Conservation (phyloP, 129 eudicot species). For the Chrysanthemum makinoi region DNA sequence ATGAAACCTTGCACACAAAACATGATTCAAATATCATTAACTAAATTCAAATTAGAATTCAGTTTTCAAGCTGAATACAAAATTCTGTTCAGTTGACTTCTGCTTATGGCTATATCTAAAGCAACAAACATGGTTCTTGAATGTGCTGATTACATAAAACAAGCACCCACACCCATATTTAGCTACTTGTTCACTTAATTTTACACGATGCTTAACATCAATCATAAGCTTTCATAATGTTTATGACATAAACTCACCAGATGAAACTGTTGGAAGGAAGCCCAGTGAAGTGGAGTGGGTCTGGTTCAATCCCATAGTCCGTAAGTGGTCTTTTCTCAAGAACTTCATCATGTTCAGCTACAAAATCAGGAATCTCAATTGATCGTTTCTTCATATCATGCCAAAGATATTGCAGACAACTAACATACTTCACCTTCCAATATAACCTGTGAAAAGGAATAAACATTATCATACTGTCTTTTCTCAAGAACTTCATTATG, state of each 20-base stretch:
- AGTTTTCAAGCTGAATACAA: background rate
- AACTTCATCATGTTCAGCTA: slow-evolving; percentile 68
- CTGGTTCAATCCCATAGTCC: slow-evolving; percentile 95
- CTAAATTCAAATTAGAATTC: background rate
- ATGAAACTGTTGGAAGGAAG: slow-evolving; percentile 51
- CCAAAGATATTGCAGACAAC: slow-evolving; percentile 94
- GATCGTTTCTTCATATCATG: slow-evolving; percentile 84
- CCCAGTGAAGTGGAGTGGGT: slow-evolving; percentile 61
- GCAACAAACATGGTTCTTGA: background rate
- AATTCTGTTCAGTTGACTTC: background rate
- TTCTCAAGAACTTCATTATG: no score
- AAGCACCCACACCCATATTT: background rate
- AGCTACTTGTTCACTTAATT: background rate
- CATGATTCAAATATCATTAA: background rate
- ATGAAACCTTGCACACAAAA: slow-evolving; percentile 30
- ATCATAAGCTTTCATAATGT: background rate
- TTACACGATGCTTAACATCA: background rate
- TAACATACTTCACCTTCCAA: slow-evolving; percentile 87
- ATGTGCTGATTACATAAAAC: background rate
- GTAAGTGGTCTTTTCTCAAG: slow-evolving; percentile 84
- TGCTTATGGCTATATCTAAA: background rate
- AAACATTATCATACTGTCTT: background rate
- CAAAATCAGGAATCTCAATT: slow-evolving; percentile 88
- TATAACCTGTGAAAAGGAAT: slow-evolving; percentile 46
- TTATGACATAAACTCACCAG: slow-evolving; percentile 58